phyloP scores from a whole-genome alignment of 2,329 filamentous ascomycete species.

The Diplodia intermedia region DNA sequence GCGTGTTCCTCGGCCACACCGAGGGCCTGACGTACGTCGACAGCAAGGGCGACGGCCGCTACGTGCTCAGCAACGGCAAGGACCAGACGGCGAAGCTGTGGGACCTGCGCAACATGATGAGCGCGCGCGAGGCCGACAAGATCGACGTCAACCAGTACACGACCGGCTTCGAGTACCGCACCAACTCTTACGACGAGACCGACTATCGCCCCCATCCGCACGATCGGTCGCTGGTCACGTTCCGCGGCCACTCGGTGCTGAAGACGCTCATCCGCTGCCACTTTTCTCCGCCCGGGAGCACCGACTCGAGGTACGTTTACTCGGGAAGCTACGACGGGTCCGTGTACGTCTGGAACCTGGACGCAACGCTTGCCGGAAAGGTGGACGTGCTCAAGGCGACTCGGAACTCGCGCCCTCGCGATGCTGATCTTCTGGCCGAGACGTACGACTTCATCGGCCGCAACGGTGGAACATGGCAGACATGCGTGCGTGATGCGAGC shows the following conservation, averaged over 20 bases:
- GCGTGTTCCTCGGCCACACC: constrained; percentile 70
- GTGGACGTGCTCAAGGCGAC: constrained; percentile 81
- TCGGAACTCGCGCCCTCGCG: constrained; percentile 63
- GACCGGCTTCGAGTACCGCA: constrained; percentile 77
- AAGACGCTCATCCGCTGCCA: constrained; percentile 93
- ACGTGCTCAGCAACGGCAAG: constrained; percentile 92
- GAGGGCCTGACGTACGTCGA: constrained; percentile 72
- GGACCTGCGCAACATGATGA: constrained; percentile 91
- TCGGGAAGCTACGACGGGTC: constrained; percentile 88
- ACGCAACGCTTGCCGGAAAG: constrained; percentile 78
- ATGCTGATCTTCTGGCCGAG: constrained; percentile 60
- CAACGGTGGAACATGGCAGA: constrained; percentile 69
- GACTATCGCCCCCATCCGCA: constrained; percentile 76
- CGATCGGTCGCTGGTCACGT: constrained; percentile 93
- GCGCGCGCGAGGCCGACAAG: constrained; percentile 67
- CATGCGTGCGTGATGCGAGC: constrained; percentile 84
- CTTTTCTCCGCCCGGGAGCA: constrained; percentile 86
- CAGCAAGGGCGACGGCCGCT: constrained; percentile 86
- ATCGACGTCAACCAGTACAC: constrained; percentile 64
- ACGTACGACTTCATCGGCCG: constrained; percentile 64
- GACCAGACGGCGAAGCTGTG: constrained; percentile 98
- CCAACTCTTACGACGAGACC: constrained; percentile 68
- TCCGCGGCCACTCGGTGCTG: constrained; percentile 86
- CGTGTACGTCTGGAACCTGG: constrained; percentile 91
- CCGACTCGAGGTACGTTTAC: constrained; percentile 91